These are phyloP conservation scores for Sapria himalayana DNA, from an alignment of 345 rosid genomes.

Conservation along the genomic window DNA sequence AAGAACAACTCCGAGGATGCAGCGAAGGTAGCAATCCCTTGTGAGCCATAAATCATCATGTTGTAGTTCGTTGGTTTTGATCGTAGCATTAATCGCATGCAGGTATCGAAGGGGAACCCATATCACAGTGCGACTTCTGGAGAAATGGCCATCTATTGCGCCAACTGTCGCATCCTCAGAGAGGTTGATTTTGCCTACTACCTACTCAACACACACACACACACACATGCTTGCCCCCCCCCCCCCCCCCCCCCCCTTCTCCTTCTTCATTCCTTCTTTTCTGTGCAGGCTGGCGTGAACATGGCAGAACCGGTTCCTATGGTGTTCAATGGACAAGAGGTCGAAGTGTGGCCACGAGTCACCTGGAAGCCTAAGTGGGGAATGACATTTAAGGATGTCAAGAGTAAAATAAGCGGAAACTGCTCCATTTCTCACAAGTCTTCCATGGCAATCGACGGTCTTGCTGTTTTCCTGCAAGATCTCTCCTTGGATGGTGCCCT, in stretches of 20 bases:
- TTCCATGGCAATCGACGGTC: slow-evolving; percentile 50
- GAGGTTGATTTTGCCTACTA: slow-evolving; percentile 18
- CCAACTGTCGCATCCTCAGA: slow-evolving; percentile 54
- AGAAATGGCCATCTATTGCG: slow-evolving; percentile 73
- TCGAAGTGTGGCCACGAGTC: slow-evolving; percentile 82
- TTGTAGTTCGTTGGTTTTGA: no score
- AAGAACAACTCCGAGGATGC: slow-evolving; percentile 92
- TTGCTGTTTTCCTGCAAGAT: slow-evolving; percentile 27
- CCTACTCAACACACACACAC: no score
- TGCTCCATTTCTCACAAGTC: slow-evolving; percentile 56
- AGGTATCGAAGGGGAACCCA: slow-evolving; percentile 90
- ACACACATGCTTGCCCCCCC: no score
- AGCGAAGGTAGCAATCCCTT: slow-evolving; percentile 37
- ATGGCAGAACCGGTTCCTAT: slow-evolving; percentile 39
- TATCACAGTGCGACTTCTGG: slow-evolving; percentile 94
- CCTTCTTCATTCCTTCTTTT: neutral
- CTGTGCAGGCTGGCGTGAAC: slow-evolving; percentile 45
- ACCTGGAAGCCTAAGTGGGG: slow-evolving; percentile 90
- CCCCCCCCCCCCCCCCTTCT: no score
- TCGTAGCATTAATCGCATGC: slow-evolving; percentile 8
- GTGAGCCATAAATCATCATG: slow-evolving; percentile 3
- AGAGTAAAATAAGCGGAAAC: slow-evolving; percentile 36
- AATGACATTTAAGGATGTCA: slow-evolving; percentile 44
- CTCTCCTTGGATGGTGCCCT: slow-evolving; percentile 72
- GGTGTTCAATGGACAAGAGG: slow-evolving; percentile 74